These are phyloP conservation scores for Eucalyptus coolabah DNA, from an alignment of 345 rosid species.

Conservation along the genomic window DNA sequence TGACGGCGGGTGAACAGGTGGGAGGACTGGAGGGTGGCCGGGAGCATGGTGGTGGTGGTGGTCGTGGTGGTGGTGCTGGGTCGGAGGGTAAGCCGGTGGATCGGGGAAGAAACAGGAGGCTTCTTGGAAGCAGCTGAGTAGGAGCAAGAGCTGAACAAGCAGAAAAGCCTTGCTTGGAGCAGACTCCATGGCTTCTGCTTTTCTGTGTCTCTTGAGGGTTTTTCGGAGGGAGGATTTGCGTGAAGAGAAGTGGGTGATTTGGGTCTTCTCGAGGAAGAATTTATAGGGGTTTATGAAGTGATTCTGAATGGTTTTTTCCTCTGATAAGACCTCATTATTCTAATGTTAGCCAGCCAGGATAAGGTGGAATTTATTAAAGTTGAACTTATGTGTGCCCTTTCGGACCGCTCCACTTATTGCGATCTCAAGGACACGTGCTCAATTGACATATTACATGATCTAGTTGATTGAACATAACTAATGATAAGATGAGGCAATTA, in stretches of 20 bases:
- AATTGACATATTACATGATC: neutral
- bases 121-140: slow-evolving; percentile 12
- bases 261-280: neutral
- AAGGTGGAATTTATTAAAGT: neutral
- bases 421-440: neutral
- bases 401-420: neutral
- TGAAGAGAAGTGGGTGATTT: neutral
- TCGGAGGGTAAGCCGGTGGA: slow-evolving; percentile 13
- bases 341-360: neutral
- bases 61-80: slow-evolving; percentile 13
- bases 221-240: neutral
- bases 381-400: neutral
- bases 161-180: slow-evolving; percentile 18
- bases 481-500: neutral
- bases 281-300: slow-evolving; percentile 15
- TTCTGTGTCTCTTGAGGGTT: neutral
- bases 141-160: slow-evolving; percentile 10
- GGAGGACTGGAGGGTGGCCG: slow-evolving; percentile 20
- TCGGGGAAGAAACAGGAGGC: slow-evolving; percentile 1
- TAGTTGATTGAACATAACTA: neutral
- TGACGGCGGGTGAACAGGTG: neutral
- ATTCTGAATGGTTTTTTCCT: slow-evolving; percentile 9
- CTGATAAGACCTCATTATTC: neutral
- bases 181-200: slow-evolving; percentile 2
- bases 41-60: slow-evolving; percentile 8